Percentiles rank a stretch among this genome's conserved stretches.
phyloP scores from a whole-genome alignment of 2,329 filamentous ascomycete genomes.

The Verticillium albo-atrum region DNA sequence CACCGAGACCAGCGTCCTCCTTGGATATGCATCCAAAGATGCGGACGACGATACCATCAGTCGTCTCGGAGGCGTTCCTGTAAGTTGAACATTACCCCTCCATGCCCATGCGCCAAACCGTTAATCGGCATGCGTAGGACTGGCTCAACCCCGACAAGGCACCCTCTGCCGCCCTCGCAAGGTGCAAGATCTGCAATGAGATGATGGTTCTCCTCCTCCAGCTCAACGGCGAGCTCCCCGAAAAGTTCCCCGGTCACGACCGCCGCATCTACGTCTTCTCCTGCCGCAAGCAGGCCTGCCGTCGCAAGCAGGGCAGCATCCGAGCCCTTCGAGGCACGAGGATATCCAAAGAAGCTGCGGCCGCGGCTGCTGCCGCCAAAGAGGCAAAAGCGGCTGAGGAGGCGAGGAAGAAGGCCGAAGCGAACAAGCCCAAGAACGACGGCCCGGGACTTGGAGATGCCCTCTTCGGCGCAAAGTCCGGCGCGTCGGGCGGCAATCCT shows the following conservation, averaged over 20 bases:
- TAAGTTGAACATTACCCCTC: constrained; percentile 40
- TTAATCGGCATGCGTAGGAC: constrained; percentile 45
- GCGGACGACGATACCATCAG: constrained; percentile 77
- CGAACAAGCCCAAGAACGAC: constrained; percentile 23
- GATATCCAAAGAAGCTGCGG: constrained; percentile 38
- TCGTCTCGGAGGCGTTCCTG: constrained; percentile 81
- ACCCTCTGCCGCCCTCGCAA: constrained; percentile 72
- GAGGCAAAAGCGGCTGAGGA: constrained; percentile 27
- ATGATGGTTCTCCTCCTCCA: constrained; percentile 83
- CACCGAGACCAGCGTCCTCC: constrained; percentile 78
- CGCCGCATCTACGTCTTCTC: constrained; percentile 82
- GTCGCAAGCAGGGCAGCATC: constrained; percentile 77
- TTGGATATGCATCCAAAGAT: constrained; percentile 84
- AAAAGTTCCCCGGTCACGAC: constrained; percentile 81
- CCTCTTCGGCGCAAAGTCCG: constrained; percentile 61
- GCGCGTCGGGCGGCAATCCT: constrained; percentile 42
- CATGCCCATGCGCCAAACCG: constrained; percentile 1
- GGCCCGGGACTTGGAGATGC: constrained; percentile 56
- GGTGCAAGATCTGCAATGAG: constrained; percentile 82
- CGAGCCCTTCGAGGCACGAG: constrained; percentile 68
- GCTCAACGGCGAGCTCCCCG: constrained; percentile 84
- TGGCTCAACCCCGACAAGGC: constrained; percentile 74
- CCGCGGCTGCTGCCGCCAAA: constrained; percentile 14
- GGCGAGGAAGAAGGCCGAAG: constrained; percentile 20
- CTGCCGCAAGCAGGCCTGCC: constrained; percentile 73